Base-by-base conservation (phyloP, 176 grass and related monocot species). In the Musa schizocarpa region DNA sequence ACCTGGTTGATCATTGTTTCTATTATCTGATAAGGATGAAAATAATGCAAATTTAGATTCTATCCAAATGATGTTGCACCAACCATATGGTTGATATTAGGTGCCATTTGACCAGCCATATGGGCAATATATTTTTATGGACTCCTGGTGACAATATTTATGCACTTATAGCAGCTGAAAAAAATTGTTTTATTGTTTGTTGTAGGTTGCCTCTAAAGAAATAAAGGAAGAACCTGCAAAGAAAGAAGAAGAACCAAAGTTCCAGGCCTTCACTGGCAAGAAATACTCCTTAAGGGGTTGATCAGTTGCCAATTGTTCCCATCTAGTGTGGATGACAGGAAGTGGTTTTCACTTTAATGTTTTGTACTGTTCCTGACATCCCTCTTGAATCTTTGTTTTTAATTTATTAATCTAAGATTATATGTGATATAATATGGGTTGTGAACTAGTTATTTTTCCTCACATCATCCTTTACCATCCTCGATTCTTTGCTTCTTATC, bases 251-350 rank as follows among this genome's bases (percentile, higher is more conserved):
- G 88, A 97, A 17, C 68, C 56, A 0, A 98, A 89, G 71, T 94
- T 98, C 78, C 80, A 87, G 71, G 84, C 82, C 8, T 98, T 98
- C 88, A 85, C 58, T 29, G 95, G 88, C n/a, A 93, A 91, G 75
- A 89, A 84, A 54, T 91, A 89, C 77, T 89, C 90, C 19, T 89
- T 94, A 75, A 94, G 87, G 82, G 82, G 79, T 56, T 87, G 87
- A 80, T 54, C 29, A 34, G 29, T 3, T 34, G 29, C 29, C 29
- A 34, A 34, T 34, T 34, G 29, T 34, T 34, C 29, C 29, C 29
- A 34, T 34, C 29, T 34, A 34, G 29, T 34, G 29, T 5, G 29
- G 29, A 34, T 34, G 29, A 34, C 29, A 34, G 29, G 29, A 34
- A 34, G 29, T 34, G 29, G 29, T 34, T 34, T 34, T 34, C 29